Evolutionary conservation across 1,284 basidiomycete species (phyloP), one percentile per base, ranked within the genome.

Genomic region (Irpex sp.): DNA sequence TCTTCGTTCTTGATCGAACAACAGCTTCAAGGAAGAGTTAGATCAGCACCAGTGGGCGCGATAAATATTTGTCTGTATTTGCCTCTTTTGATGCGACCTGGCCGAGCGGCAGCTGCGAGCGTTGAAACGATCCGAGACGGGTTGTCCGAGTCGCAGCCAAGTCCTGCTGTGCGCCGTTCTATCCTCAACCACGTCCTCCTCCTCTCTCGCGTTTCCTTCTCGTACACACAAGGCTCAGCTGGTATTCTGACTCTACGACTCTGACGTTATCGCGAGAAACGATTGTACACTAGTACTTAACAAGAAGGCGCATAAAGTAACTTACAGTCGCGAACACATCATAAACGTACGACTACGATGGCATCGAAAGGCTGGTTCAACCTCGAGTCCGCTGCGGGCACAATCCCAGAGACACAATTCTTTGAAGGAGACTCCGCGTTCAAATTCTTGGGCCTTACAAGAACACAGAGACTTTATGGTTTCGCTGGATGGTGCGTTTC

Each of bases 351-450:
- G 54, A 56, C 36, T 36, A 65, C 31, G 31, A 79, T 76, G 73
- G 65, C 76, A 48, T 74, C 75, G 60, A 83, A 82, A 72, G 82
- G 82, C 67, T 79, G 87, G 89, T 84, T 91, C 73, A 92, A 92
- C 71, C 84, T 92, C 70, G 90, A 92, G 70, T 70, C 85, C 11
- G 85, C 82, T 21, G 79, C 77, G 21, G 79, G 78, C 62, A 75
- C 79, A 48, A 81, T 91, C 54, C 86, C 90, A 5, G 89, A 92
- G 70, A 87, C 82, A 36, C 85, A 88, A 66, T 89, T 90, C 78
- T 92, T 91, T 68, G 91, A 92, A 73, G 90, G 88, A 15, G 92
- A 94, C 72, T 89, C 92, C 13, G 92, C 93, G 8, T 96, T 94
- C 81, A 85, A 82, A 59, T 87, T 86, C 66, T 81, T 96, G 9